Conservation (phyloP, 2,329 filamentous ascomycete genomes). For the Phyllosticta capitalensis region DNA sequence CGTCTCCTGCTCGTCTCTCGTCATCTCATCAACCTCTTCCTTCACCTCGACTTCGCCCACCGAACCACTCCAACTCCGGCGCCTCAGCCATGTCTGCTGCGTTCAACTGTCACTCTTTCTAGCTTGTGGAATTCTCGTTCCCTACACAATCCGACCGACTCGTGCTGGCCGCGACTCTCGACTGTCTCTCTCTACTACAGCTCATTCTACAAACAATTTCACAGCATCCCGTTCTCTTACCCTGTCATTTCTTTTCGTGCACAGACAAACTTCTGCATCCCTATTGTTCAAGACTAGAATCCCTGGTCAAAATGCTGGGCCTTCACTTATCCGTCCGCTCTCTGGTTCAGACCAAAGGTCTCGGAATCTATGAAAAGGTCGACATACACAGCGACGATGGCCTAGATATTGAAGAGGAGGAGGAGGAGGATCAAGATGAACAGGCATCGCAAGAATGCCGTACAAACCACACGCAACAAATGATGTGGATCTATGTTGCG, state of each 20-base stretch:
- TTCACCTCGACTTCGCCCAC: background rate
- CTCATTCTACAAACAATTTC: background rate
- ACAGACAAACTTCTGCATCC: background rate
- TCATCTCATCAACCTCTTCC: background rate
- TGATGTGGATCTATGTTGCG: conserved; percentile 36
- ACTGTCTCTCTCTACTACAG: conserved; percentile 3
- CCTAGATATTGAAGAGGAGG: conserved; percentile 21
- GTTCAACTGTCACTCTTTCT: conserved; percentile 9
- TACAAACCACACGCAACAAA: conserved; percentile 17
- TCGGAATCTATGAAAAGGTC: conserved; percentile 33
- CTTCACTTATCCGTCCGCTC: conserved; percentile 34
- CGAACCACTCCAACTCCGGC: background rate
- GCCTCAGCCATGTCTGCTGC: conserved; percentile 10
- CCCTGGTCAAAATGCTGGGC: conserved; percentile 28
- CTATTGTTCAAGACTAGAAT: background rate
- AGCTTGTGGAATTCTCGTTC: background rate
- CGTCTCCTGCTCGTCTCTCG: background rate
- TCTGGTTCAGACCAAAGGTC: conserved; percentile 34
- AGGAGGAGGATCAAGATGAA: conserved; percentile 17
- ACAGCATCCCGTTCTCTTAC: background rate
- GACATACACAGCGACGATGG: conserved; percentile 23
- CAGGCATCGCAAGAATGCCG: conserved; percentile 11
- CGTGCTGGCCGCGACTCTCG: conserved; percentile 8
- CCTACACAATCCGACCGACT: conserved; percentile 3
- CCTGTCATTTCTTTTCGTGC: background rate